Evolutionary conservation across 441 rosid species (phyloP), one percentile per base, ranked within the genome.

Genomic region (Populus tomentosa): DNA sequence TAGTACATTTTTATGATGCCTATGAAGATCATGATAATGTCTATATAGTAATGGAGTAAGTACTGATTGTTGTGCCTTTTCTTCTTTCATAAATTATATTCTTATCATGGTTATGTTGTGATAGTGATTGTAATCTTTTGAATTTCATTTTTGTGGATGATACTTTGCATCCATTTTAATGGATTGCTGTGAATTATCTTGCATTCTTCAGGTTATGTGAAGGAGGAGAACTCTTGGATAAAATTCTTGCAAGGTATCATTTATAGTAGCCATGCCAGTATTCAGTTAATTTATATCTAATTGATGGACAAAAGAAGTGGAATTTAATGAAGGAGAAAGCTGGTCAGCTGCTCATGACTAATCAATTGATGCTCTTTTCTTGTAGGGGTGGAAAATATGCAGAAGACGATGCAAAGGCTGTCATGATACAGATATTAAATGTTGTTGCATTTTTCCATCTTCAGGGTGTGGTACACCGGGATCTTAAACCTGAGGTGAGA

Each of bases 191-290:
- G 53, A 46, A 46, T 42, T 13, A 5, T 46, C 56, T 0, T 46
- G 7, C 24, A 40, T 82, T 24, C 84, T 75, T 72, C 86, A 96
- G 99, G 90, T 79, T 96, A 76, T 96, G 99, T 84, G 97, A 94
- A 92, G 99, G 99, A 77, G 99, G 99, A 75, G 99, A 96, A 84
- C 99, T 96, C 71, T 84, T 96, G 73, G 99, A 96, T 85, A 94
- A 94, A 87, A 96, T 96, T 83, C 99, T 96, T 78, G 89, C 98
- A 32, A 94, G 99, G 99, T 94, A 82, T 26, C 56, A 46, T 46
- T 46, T 46, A 46, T 14, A 46, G 20, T 46, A 46, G 56, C 6
- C 56, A 14, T 46, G 56, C 56, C 7, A 46, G 7, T 16, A 14
- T 46, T 46, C 56, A 46, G 6, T 46, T 46, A 14, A 46, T 7